A percentile compares a stretch with the other conserved stretches of the same genome.
Evolutionary conservation across 768 basidiomycete species (phyloP).

Genomic region (Trametes meyenii): DNA sequence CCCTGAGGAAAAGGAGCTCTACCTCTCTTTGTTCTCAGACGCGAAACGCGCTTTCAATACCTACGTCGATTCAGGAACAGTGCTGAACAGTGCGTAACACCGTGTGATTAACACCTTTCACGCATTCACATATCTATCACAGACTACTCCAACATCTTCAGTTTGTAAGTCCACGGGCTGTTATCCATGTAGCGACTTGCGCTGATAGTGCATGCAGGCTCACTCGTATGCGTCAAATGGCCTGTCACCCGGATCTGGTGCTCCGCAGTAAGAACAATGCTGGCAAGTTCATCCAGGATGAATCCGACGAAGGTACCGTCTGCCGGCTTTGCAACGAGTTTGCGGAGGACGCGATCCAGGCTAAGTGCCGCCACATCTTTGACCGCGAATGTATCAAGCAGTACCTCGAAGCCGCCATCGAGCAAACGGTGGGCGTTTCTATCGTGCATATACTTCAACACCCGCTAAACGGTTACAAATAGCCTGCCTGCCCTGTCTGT

Average conservation of each 20-base stretch:
- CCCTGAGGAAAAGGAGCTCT: slow-evolving; percentile 95
- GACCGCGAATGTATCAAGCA: slow-evolving; percentile 95
- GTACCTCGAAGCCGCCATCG: slow-evolving; percentile 78
- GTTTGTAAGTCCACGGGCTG: slow-evolving; percentile 51
- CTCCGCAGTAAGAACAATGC: slow-evolving; percentile 83
- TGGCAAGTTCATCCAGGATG: slow-evolving; percentile 57
- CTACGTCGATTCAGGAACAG: slow-evolving; percentile 86
- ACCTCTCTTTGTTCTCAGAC: slow-evolving; percentile 87
- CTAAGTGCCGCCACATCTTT: slow-evolving; percentile 92
- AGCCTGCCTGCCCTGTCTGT: slow-evolving; percentile 96
- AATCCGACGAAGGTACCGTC: slow-evolving; percentile 74
- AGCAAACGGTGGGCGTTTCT: slow-evolving; percentile 55
- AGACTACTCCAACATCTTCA: slow-evolving; percentile 93
- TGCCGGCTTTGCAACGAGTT: slow-evolving; percentile 97
- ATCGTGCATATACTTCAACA: background rate
- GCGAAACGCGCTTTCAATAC: slow-evolving; percentile 92
- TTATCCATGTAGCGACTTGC: background rate
- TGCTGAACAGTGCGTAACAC: slow-evolving; percentile 79
- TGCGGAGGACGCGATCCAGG: slow-evolving; percentile 95
- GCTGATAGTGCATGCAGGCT: slow-evolving; percentile 48
- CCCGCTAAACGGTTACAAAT: background rate
- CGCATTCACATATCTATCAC: background rate
- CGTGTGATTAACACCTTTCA: slow-evolving; percentile 2
- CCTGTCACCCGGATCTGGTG: slow-evolving; percentile 93
- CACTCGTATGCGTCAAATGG: slow-evolving; percentile 96